These are phyloP conservation scores for Prunus davidiana DNA, from an alignment of 306 rosid species.

Conservation along the genomic window DNA sequence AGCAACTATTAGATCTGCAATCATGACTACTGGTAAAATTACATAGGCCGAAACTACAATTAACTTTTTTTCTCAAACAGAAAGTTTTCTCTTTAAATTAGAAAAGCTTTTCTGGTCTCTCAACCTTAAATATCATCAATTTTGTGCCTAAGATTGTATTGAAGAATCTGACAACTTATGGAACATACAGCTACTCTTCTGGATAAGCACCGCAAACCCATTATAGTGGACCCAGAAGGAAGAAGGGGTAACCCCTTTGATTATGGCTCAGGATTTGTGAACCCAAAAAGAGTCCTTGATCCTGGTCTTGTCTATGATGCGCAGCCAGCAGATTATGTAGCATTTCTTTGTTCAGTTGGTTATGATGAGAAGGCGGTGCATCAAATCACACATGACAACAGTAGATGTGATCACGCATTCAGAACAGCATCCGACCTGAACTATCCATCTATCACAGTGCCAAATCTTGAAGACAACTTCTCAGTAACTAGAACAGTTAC, in stretches of 20 bases:
- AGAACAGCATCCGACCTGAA: conserved; percentile 55
- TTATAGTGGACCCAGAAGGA: conserved; percentile 55
- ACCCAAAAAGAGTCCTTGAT: conserved; percentile 62
- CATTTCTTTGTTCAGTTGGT: conserved; percentile 69
- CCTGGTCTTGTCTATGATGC: conserved; percentile 72
- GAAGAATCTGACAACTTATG: conserved; percentile 28
- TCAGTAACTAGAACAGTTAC: conserved; percentile 62
- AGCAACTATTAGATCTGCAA: conserved; percentile 70
- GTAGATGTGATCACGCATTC: conserved; percentile 52
- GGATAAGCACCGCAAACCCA: conserved; percentile 55
- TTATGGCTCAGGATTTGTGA: conserved; percentile 77
- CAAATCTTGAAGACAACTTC: conserved; percentile 49
- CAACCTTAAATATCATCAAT: background rate
- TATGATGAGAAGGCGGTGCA: conserved; percentile 59
- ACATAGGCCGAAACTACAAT: background rate
- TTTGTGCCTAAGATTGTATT: background rate
- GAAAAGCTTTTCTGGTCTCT: background rate
- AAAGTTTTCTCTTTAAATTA: background rate
- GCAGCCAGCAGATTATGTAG: conserved; percentile 45
- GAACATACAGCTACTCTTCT: conserved; percentile 60
- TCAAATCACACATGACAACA: conserved; percentile 62
- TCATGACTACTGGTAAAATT: conserved; percentile 75
- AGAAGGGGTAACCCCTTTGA: conserved; percentile 67
- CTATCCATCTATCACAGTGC: conserved; percentile 72
- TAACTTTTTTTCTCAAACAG: background rate